Conservation (phyloP, 2,329 filamentous ascomycete species). For the Pseudocercospora pini-densiflorae region DNA sequence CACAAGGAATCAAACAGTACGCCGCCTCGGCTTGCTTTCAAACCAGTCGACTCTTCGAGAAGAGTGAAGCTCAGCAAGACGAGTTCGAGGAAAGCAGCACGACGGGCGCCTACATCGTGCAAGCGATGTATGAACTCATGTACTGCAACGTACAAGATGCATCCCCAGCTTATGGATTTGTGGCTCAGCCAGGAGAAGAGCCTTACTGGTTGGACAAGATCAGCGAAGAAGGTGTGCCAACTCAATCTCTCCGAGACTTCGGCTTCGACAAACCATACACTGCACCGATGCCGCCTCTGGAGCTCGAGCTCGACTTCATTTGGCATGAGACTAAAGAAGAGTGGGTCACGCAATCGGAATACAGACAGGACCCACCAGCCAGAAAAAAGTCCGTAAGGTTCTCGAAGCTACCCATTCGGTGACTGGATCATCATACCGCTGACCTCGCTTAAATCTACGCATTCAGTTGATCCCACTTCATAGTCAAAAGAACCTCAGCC, state of each 20-base stretch:
- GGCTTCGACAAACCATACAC: not conserved
- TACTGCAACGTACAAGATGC: not conserved
- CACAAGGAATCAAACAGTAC: not conserved
- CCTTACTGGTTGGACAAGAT: not conserved
- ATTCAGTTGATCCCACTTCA: conserved; percentile 36
- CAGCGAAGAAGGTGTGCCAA: not conserved
- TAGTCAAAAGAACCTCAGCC: conserved; percentile 35
- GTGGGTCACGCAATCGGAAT: not conserved
- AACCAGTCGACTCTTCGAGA: not conserved
- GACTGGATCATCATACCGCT: not conserved
- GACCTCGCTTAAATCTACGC: no score
- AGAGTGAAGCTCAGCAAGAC: not conserved
- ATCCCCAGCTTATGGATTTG: not conserved
- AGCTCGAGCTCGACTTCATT: not conserved
- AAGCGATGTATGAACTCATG: not conserved
- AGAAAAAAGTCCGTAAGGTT: not conserved
- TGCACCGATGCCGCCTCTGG: not conserved
- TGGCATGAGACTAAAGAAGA: not conserved
- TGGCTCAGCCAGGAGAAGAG: not conserved
- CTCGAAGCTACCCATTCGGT: not conserved
- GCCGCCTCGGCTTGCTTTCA: not conserved
- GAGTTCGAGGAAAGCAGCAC: not conserved
- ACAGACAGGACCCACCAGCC: not conserved
- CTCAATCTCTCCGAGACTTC: not conserved
- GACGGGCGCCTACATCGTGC: not conserved